phyloP scores from a whole-genome alignment of 257 asterid species.

The Fraxinus americana region DNA sequence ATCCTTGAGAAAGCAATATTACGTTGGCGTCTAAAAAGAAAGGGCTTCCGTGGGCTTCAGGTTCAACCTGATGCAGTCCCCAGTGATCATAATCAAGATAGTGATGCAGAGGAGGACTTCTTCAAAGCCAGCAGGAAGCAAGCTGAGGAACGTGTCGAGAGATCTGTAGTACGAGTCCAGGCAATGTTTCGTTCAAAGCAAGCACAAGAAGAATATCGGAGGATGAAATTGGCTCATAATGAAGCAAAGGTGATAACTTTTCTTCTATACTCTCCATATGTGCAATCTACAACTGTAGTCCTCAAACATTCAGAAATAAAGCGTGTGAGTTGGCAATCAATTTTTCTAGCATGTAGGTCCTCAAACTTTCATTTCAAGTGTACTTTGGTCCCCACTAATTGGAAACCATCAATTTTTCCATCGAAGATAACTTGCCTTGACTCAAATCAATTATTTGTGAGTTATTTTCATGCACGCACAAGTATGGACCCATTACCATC shows the following conservation, averaged over 20 bases:
- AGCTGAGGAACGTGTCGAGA: constrained; percentile 97
- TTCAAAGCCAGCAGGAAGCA: constrained; percentile 89
- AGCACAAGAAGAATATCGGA: constrained; percentile 89
- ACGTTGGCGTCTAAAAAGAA: constrained; percentile 93
- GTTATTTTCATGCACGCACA: background rate
- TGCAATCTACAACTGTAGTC: background rate
- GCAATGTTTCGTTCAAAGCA: constrained; percentile 92
- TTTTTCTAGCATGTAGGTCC: background rate
- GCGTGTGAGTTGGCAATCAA: background rate
- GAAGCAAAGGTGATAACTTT: constrained; percentile 51
- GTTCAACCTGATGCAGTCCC: constrained; percentile 39
- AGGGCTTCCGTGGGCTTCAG: constrained; percentile 92
- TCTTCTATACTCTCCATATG: background rate
- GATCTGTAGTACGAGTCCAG: constrained; percentile 88
- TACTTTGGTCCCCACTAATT: background rate
- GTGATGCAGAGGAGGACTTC: constrained; percentile 76
- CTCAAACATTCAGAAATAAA: background rate
- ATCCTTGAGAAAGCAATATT: constrained; percentile 86
- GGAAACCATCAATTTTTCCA: background rate
- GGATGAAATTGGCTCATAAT: constrained; percentile 75
- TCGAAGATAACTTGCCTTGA: background rate
- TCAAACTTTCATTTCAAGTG: background rate
- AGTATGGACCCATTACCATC: background rate
- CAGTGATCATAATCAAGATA: constrained; percentile 45
- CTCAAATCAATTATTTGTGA: too few species aligned